Base-by-base conservation (phyloP, 305 asterid genomes). In the Euphrasia arctica region DNA sequence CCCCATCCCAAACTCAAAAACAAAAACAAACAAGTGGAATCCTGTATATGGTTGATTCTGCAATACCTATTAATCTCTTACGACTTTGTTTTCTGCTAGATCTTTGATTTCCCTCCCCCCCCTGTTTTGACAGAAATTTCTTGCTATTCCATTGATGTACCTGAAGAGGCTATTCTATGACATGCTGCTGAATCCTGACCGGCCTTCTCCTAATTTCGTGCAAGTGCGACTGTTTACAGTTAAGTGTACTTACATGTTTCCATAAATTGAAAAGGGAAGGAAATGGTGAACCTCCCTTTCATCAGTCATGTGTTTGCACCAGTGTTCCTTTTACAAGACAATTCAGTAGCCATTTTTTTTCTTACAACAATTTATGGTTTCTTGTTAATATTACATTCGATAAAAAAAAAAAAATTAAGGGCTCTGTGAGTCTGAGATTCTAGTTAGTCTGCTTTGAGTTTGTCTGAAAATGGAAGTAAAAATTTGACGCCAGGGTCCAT, bases 171-270 rank as follows among this genome's bases (percentile, higher is more conserved):
- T 81, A 79, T 71, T 76, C 67, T 64, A 65, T 52, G 89, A 81
- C 68, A 70, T 89, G 87, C 31, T 89, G 82, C n/a, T n/a, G n/a
- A 76, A 86, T 77, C 83, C 89, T 47, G 92, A 89, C 65, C 78
- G 90, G 71, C 92, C 90, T 60, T 85, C 79, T 68, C 75, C 74
- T 62, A 78, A 74, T 70, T 79, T 84, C 71, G 76, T 72, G 57
- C 82, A 78, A 64, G 64, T 89, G 81, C 85, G 95, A 42, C 4
- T 77, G 65, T 43, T 86, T 74, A 89, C 92, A 69, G 96, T 89
- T 78, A 81, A 89, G 96, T 84, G 65, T 58, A 41, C 66, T 31
- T 65, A 39, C 47, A 70, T 66, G 22, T 66, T 47, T 61, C 7
- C 57, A 42, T 4, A 15, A 39, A 47, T 7, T 25, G 15, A 3